Evolutionary conservation across 768 basidiomycete genomes (phyloP).

Genomic region (Lentinula boryana): DNA sequence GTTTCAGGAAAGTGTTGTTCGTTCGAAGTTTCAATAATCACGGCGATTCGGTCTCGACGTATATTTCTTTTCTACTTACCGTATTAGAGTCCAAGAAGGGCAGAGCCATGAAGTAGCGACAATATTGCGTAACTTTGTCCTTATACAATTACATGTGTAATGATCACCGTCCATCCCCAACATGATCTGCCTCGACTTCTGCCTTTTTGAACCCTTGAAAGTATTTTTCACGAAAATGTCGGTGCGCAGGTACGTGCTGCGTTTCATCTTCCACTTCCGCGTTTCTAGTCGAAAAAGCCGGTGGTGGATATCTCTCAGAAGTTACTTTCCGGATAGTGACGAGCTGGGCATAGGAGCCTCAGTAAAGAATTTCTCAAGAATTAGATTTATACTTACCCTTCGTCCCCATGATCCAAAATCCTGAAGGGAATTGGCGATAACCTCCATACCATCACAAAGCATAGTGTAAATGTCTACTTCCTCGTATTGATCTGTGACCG

Average conservation of each 20-base stretch:
- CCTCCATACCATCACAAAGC: constrained; percentile 81
- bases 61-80: too few species aligned
- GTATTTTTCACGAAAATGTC: constrained; percentile 84
- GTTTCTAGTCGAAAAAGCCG: constrained; percentile 35
- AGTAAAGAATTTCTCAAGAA: neutral
- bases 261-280: neutral
- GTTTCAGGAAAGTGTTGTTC: too few species aligned
- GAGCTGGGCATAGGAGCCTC: constrained; percentile 40
- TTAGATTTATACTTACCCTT: constrained; percentile 47
- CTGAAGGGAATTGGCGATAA: constrained; percentile 86
- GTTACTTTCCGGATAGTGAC: constrained; percentile 83
- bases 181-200: neutral
- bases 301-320: constrained; percentile 37
- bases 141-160: too few species aligned
- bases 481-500: constrained; percentile 86
- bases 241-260: constrained; percentile 72
- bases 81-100: too few species aligned
- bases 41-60: too few species aligned
- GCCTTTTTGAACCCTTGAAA: constrained; percentile 71
- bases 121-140: too few species aligned
- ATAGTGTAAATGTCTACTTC: constrained; percentile 78
- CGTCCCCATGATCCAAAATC: constrained; percentile 95
- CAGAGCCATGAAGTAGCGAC: too few species aligned
- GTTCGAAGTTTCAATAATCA: too few species aligned
- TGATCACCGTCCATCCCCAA: too few species aligned